Evolutionary conservation across 257 asterid species (phyloP).

Genomic region (Nyctanthes arbortristis): DNA sequence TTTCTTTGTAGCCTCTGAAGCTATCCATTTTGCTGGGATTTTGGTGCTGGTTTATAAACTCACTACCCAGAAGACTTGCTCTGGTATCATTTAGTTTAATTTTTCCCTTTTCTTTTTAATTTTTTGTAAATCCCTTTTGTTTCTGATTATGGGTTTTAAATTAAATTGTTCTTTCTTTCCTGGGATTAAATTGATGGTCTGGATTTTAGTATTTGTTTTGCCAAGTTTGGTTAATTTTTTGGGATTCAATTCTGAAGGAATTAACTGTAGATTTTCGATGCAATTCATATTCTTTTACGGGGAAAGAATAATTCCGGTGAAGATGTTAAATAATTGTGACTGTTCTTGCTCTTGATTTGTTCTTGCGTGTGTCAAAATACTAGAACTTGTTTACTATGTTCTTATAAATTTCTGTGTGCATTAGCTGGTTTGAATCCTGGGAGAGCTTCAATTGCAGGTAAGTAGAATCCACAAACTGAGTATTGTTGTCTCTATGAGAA

Average conservation of each 20-base stretch:
- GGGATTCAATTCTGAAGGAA: too few species aligned
- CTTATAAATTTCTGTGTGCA: neutral
- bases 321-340: too few species aligned
- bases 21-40: constrained; percentile 66
- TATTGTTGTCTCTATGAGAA: neutral
- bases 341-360: too few species aligned
- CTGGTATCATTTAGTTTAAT: constrained; percentile 41
- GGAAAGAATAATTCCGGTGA: too few species aligned
- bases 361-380: neutral
- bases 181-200: neutral
- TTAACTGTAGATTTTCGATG: neutral
- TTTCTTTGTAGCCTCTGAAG: constrained; percentile 66
- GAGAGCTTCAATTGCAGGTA: neutral
- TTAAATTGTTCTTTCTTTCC: neutral
- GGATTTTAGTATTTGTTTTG: neutral
- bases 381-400: neutral
- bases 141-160: neutral
- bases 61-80: constrained; percentile 67
- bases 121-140: neutral
- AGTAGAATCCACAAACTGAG: neutral
- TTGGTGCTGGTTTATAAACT: constrained; percentile 78
- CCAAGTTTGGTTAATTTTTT: neutral
- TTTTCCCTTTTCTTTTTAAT: neutral
- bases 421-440: neutral
- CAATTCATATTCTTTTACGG: neutral